These are phyloP conservation scores for Hypoxylon sp. DNA, from an alignment of 2,329 filamentous ascomycete species.

Conservation along the genomic window DNA sequence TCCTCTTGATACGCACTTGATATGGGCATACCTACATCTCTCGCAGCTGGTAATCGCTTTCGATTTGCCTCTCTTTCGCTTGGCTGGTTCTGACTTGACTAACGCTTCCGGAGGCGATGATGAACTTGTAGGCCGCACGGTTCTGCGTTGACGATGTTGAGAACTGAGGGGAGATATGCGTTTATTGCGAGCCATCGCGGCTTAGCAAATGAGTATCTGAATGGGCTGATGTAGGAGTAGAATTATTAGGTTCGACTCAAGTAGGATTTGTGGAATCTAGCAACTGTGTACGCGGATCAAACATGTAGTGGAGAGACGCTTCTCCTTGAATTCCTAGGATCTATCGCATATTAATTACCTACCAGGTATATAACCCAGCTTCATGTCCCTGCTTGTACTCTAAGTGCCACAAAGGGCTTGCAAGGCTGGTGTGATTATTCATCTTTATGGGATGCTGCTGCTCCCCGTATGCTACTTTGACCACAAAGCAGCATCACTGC, in stretches of 20 bases:
- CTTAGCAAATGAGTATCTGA: not conserved
- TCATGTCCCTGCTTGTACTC: not conserved
- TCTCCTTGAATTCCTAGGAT: not conserved
- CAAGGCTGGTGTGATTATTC: not conserved
- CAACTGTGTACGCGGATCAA: not conserved
- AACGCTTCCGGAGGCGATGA: not conserved
- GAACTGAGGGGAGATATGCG: slow-evolving; percentile 27
- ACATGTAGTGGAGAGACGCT: not conserved
- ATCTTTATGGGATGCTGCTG: not conserved
- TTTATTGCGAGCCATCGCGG: slow-evolving; percentile 13
- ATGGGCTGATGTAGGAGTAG: too few species aligned
- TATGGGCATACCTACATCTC: slow-evolving; percentile 34
- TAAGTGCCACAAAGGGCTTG: not conserved
- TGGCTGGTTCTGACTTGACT: not conserved
- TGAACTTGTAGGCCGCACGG: not conserved
- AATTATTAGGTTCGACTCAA: too few species aligned
- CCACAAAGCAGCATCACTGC: not conserved
- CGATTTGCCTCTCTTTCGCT: slow-evolving; percentile 23
- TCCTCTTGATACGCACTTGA: slow-evolving; percentile 35
- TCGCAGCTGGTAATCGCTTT: slow-evolving; percentile 42
- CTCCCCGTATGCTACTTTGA: not conserved
- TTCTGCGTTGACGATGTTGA: not conserved
- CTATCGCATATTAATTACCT: too few species aligned
- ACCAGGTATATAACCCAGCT: too few species aligned
- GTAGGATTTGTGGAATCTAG: not conserved